Base-by-base conservation (phyloP, 177 flowering plant species). In the Vitis hybrid region DNA sequence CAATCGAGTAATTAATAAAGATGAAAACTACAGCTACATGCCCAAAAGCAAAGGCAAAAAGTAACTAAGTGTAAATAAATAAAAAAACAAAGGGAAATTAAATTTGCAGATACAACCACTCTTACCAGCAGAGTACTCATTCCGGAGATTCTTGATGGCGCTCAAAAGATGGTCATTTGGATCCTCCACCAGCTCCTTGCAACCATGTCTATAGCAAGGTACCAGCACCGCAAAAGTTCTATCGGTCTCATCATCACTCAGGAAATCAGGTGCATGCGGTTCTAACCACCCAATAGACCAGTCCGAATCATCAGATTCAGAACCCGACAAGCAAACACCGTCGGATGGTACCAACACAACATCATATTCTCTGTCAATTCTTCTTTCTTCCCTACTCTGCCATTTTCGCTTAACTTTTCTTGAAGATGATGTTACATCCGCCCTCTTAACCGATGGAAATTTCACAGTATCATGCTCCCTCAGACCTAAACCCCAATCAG, bases 281-380 rank as follows among this genome's bases (percentile, higher is more conserved):
- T 87, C 91, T 70, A 78, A 74, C 91, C 91, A 87, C 66, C 90
- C 88, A 62, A 87, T 75, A 3, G 89, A 87, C 89, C 86, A 85
- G 64, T 87, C 89, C 1, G 87, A 82, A 59, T 80, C 87, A 57
- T 85, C 87, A 12, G 91, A 84, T 77, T 87, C 91, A 51, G 86
- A 85, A 16, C 85, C 86, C 0, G 90, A 87, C 51, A 83, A 73
- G 56, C 82, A 69, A 50, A 77, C 78, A 62, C 86, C 86, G 69
- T 85, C 88, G 3, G 84, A 79, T 74, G 88, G 83, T 19, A 86
- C 90, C 72, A 84, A 61, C 50, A 84, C 89, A 15, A 75, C 74
- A 75, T 86, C 91, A 72, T 59, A 75, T 68, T 82, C 84, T 59
- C 64, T 79, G 49, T 85, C 87, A 55, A 77, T 68, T 60, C 80